phyloP scores from a whole-genome alignment of 495 filamentous ascomycete genomes.

The Aspergillus cristatus region DNA sequence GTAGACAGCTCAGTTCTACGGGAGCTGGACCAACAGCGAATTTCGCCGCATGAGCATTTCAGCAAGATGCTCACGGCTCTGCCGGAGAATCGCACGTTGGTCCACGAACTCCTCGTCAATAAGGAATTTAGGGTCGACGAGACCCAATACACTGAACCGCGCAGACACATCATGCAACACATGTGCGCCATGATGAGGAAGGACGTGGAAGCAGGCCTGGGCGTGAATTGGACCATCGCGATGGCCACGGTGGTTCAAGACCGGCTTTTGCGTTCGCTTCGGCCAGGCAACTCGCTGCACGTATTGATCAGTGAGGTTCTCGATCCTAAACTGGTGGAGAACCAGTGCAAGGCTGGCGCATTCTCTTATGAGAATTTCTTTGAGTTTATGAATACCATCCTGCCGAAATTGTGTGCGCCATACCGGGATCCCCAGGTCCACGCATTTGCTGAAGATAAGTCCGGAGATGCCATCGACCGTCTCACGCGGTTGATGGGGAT shows the following conservation, averaged over 20 bases:
- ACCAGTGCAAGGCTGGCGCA: constrained; percentile 66
- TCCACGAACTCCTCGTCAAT: constrained; percentile 90
- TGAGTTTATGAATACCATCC: constrained; percentile 72
- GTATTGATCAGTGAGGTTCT: constrained; percentile 76
- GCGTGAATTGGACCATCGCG: constrained; percentile 65
- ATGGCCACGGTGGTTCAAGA: constrained; percentile 79
- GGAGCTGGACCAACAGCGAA: constrained; percentile 28
- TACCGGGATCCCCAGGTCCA: constrained; percentile 81
- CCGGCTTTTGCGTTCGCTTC: constrained; percentile 74
- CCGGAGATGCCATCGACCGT: constrained; percentile 74
- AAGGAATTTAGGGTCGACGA: constrained; percentile 63
- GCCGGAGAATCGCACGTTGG: constrained; percentile 73
- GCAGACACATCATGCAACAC: constrained; percentile 46
- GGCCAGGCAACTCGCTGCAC: constrained; percentile 70
- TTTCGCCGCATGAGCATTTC: constrained; percentile 35
- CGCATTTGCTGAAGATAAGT: constrained; percentile 60
- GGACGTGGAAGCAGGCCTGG: constrained; percentile 62
- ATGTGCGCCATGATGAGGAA: constrained; percentile 70
- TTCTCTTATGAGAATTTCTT: constrained; percentile 96
- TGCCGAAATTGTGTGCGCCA: constrained; percentile 92
- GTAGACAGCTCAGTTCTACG: constrained; percentile 29
- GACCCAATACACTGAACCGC: constrained; percentile 36
- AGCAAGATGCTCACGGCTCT: constrained; percentile 54
- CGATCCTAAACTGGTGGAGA: constrained; percentile 66
- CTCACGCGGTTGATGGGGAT: constrained; percentile 75